phyloP scores from a whole-genome alignment of 2,329 filamentous ascomycete species.

The Diaporthe velutina region DNA sequence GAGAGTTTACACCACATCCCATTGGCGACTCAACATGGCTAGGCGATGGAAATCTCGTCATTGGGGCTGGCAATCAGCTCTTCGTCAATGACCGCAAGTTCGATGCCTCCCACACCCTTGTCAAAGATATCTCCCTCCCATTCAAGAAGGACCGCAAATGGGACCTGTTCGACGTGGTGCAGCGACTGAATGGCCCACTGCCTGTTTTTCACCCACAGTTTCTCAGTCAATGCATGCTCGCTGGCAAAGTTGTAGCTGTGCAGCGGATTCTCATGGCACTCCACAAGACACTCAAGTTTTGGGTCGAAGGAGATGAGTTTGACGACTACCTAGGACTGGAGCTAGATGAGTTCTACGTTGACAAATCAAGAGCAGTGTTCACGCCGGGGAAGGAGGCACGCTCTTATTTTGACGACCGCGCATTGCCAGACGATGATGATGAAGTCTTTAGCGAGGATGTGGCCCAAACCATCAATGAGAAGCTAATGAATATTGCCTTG shows the following conservation, averaged over 20 bases:
- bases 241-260: constrained; percentile 80
- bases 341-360: constrained; percentile 69
- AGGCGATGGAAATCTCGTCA: constrained; percentile 84
- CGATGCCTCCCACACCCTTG: constrained; percentile 70
- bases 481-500: constrained; percentile 79
- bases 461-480: constrained; percentile 79
- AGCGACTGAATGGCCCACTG: constrained; percentile 86
- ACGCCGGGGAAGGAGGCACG: constrained; percentile 48
- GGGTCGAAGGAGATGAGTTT: constrained; percentile 82
- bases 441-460: constrained; percentile 79
- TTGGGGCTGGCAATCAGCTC: constrained; percentile 92
- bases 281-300: constrained; percentile 83
- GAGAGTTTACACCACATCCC: constrained; percentile 86
- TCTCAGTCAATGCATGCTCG: constrained; percentile 85
- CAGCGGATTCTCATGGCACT: constrained; percentile 80
- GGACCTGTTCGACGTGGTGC: constrained; percentile 86
- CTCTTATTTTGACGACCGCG: constrained; percentile 54
- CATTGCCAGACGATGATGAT: constrained; percentile 64
- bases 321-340: constrained; percentile 81
- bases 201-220: constrained; percentile 95
- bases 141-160: constrained; percentile 64
- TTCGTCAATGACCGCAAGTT: constrained; percentile 87
- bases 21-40: constrained; percentile 96
- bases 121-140: constrained; percentile 64
- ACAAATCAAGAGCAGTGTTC: constrained; percentile 39